Base-by-base conservation (phyloP, 768 basidiomycete genomes). In the Wakefieldia striispora region DNA sequence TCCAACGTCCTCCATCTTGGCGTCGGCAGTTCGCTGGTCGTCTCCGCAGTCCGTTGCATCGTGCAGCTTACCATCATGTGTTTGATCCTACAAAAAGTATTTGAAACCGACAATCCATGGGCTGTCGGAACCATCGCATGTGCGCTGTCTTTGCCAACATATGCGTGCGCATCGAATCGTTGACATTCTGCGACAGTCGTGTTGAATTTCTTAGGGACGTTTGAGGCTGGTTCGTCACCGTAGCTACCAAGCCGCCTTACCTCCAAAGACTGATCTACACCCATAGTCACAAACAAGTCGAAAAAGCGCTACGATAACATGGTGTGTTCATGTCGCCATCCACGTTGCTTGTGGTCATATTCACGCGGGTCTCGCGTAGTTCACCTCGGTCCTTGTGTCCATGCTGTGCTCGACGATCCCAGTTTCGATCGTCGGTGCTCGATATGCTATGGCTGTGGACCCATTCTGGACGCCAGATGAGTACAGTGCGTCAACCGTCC, bases 381-480 rank as follows among this genome's bases (percentile, higher is more conserved):
- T 91, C 61, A 72, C 78, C 2, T 73, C 80, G 1, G 80, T 91
- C 5, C 69, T 92, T 4, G 46, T 80, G 12, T 82, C 79, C 0
- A 84, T 93, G 82, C 56, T 90, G 11, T 76, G 75, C n/a, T 86
- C 87, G 0, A 90, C 88, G 0, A 80, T 91, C 27, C 88, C 90
- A 0, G 82, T 91, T 20, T 86, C 91, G 1, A 78, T 93, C 48
- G 69, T 92, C 11, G 91, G 91, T 0, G 75, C 80, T 1, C 76
- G 78, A 5, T 91, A 79, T 56, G 86, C 90, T 2, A 92, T 94
- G 86, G 73, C 76, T 0, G 73, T 85, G 13, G 63, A 78, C 0
- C 89, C 89, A 3, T 91, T 94, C 65, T 94, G 93, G 92, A 78
- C 73, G 24, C 90, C 92, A 0, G 81, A 83, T 34, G 85, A 91